Percentiles rank a stretch among this genome's conserved stretches.
These are phyloP conservation scores for Strigomonas culicis DNA, from an alignment of 208 protist genomes.

Conservation along the genomic window DNA sequence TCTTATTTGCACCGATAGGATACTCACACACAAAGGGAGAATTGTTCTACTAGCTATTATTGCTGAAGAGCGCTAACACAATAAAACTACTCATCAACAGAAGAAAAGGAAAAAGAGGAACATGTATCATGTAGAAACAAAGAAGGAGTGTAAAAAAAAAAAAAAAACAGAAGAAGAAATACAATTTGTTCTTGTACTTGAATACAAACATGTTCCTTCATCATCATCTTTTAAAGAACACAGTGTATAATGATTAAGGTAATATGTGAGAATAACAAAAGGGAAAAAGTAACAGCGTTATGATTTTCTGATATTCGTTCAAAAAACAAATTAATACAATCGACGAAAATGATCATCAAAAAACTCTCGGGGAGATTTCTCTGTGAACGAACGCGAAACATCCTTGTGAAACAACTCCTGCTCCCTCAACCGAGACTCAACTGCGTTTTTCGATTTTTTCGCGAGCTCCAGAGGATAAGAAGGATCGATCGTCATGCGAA, in stretches of 20 bases:
- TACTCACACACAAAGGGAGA: background rate
- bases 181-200: background rate
- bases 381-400: slow-evolving; percentile 32
- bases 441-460: slow-evolving; percentile 27
- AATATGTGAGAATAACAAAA: background rate
- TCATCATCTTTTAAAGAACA: background rate
- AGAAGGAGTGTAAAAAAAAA: slow-evolving; percentile 1
- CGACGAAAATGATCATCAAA: slow-evolving; percentile 34
- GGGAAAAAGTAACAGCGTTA: background rate
- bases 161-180: slow-evolving; percentile 2
- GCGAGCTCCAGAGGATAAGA: slow-evolving; percentile 71
- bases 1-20: no score
- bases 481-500: slow-evolving; percentile 84
- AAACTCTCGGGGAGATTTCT: slow-evolving; percentile 51
- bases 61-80: background rate
- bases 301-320: background rate
- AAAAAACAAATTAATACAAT: background rate
- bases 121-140: background rate
- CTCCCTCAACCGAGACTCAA: slow-evolving; percentile 37
- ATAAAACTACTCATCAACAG: background rate
- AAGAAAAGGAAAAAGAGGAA: background rate
- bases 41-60: background rate
- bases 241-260: background rate
- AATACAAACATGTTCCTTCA: background rate
- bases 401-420: slow-evolving; percentile 53